A percentile compares a stretch with the other conserved stretches of the same genome.
Evolutionary conservation across 2,329 filamentous ascomycete genomes (phyloP).

Genomic region (Dothideomycetes sp.): DNA sequence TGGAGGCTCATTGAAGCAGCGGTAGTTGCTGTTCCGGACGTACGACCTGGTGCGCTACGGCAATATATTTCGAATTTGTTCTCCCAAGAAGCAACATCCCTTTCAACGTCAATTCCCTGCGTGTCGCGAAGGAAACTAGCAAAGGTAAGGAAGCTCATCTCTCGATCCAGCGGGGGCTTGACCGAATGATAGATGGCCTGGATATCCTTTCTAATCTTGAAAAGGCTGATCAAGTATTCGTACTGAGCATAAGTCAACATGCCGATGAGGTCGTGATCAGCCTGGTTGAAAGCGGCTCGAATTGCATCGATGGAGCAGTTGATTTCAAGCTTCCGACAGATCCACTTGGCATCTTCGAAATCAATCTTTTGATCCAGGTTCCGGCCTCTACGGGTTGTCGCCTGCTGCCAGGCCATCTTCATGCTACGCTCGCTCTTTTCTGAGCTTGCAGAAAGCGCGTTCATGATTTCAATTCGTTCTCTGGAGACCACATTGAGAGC

Average conservation of each 20-base stretch:
- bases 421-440: conserved; percentile 74
- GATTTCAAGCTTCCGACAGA: conserved; percentile 86
- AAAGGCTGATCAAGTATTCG: conserved; percentile 65
- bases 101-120: conserved; percentile 66
- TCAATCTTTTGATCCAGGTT: conserved; percentile 61
- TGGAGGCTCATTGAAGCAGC: conserved; percentile 57
- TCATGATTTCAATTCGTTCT: conserved; percentile 82
- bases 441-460: conserved; percentile 62
- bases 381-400: conserved; percentile 59
- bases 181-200: conserved; percentile 58
- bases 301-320: conserved; percentile 71
- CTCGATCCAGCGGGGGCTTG: conserved; percentile 35
- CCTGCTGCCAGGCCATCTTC: conserved; percentile 56
- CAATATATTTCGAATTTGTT: conserved; percentile 60
- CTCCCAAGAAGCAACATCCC: conserved; percentile 57
- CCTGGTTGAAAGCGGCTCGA: conserved; percentile 60
- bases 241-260: conserved; percentile 72
- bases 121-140: conserved; percentile 59
- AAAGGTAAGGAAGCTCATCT: conserved; percentile 64
- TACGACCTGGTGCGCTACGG: conserved; percentile 29
- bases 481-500: conserved; percentile 76
- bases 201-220: conserved; percentile 79
- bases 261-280: conserved; percentile 53
- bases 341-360: conserved; percentile 64
- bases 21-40: conserved; percentile 3